Conservation (phyloP, 441 rosid species). For the Arabidopsis hybrid region DNA sequence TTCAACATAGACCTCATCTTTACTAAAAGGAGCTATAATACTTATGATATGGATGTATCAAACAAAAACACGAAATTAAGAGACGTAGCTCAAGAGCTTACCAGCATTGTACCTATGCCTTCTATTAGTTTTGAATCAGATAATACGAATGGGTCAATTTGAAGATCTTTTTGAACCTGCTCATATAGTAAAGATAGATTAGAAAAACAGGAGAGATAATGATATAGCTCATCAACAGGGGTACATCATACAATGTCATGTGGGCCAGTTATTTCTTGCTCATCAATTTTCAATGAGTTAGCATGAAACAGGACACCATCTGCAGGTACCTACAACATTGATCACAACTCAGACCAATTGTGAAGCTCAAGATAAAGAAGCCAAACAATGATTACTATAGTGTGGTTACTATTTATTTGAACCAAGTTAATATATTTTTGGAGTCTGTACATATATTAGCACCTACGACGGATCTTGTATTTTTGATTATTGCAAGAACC, state of each 20-base stretch:
- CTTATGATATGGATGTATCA: background rate
- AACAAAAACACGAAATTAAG: background rate
- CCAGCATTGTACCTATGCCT: slow-evolving; percentile 94
- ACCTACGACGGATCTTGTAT: background rate
- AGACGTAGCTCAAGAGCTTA: slow-evolving; percentile 36
- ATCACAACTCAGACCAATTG: background rate
- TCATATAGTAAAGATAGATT: slow-evolving; percentile 32
- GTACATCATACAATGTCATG: slow-evolving; percentile 58
- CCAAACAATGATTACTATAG: background rate
- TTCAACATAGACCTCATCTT: background rate
- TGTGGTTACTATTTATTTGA: no score
- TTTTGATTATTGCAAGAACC: slow-evolving; percentile 8
- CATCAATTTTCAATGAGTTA: slow-evolving; percentile 84
- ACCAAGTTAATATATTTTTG: background rate
- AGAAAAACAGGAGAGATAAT: slow-evolving; percentile 29
- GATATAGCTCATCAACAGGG: slow-evolving; percentile 16
- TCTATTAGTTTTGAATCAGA: slow-evolving; percentile 95
- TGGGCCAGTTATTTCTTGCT: slow-evolving; percentile 90
- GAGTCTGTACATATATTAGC: background rate
- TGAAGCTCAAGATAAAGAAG: background rate
- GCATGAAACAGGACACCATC: slow-evolving; percentile 79
- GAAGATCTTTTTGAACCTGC: slow-evolving; percentile 76
- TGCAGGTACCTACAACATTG: slow-evolving; percentile 72
- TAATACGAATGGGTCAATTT: slow-evolving; percentile 71
- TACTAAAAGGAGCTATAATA: background rate